Base-by-base conservation (phyloP, 2,329 filamentous ascomycete species). In the Clonostachys rhizophaga region DNA sequence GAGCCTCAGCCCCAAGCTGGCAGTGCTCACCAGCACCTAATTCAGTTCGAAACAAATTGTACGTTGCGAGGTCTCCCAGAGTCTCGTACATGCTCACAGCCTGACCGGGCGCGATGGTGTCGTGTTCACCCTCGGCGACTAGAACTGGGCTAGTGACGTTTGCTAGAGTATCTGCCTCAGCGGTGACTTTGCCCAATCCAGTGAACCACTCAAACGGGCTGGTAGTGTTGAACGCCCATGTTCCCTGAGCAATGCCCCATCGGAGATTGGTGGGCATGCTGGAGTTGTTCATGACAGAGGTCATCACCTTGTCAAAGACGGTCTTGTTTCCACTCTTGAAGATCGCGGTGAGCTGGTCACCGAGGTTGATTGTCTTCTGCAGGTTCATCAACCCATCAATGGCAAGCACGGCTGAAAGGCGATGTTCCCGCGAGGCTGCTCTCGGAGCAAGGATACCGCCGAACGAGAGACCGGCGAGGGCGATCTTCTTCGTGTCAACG, bases 381-480 rank as follows among this genome's bases (percentile, higher is more conserved):
- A 55, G 30, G 7, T 50, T 43, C 5, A 72, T 49, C 5, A 66
- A 69, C 49, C 69, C 69, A 30, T 67, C 56, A 14, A 61, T 52
- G 33, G 71, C 50, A 2, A 64, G 54, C 1, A 70, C 71, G 1
- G 61, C 57, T 10, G 24, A 30, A 9, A 74, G 50, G 3, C 71
- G 66, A 44, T 60, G 65, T 47, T 75, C 71, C 49, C 68, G 70
- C 0, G 69, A 67, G 0, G 71, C 70, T 1, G 69, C 71, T 5
- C 69, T 63, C 2, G 65, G 53, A 5, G 61, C 64, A 1, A 74
- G 60, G 24, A 59, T 65, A 0, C 70, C 70, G 5, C 70, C 69
- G 42, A 75, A 62, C 2, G 69, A 72, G 45, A 62, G 54, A 11
- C 71, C 72, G 18, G 70, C 41, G 2, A 74, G 54, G 5, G 54